Conservation (phyloP, 768 basidiomycete species). For the Chiua virens region DNA sequence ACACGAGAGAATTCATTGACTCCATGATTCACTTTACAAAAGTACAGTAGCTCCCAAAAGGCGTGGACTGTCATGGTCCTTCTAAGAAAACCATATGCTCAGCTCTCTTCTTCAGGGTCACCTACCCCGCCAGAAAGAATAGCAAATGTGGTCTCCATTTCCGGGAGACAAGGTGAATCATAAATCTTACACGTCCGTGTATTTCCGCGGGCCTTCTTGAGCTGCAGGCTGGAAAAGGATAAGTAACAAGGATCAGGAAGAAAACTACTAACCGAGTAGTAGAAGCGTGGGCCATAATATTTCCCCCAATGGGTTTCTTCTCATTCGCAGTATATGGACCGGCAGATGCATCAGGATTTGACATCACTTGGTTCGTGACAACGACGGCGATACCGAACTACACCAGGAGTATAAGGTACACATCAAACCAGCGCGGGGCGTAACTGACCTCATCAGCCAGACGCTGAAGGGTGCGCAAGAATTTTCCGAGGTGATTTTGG, state of each 20-base stretch:
- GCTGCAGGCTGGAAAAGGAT: constrained; percentile 60
- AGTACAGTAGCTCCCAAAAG: background rate
- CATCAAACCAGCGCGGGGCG: constrained; percentile 1
- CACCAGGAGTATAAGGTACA: constrained; percentile 7
- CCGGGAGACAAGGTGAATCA: constrained; percentile 96
- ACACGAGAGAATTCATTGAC: constrained; percentile 16
- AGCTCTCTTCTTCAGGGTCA: constrained; percentile 88
- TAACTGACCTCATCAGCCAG: constrained; percentile 88
- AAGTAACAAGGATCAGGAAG: constrained; percentile 2
- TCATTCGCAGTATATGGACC: constrained; percentile 87
- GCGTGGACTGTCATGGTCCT: background rate
- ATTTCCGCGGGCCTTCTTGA: constrained; percentile 89
- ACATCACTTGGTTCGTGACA: constrained; percentile 98
- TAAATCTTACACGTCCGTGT: constrained; percentile 96
- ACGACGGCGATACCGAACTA: constrained; percentile 98
- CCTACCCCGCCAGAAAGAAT: constrained; percentile 91
- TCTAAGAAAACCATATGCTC: constrained; percentile 10
- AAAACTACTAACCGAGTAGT: constrained; percentile 74
- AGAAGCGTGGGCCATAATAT: constrained; percentile 98
- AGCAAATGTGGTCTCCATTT: constrained; percentile 94
- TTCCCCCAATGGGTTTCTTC: constrained; percentile 98
- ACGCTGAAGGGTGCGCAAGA: constrained; percentile 88
- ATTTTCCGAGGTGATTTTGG: constrained; percentile 95
- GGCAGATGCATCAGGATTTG: constrained; percentile 93
- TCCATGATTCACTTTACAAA: constrained; percentile 5